Percentiles rank a stretch among this genome's conserved stretches.
These are phyloP conservation scores for Eimeria brunetti DNA, from an alignment of 169 alveolate species.

Conservation along the genomic window DNA sequence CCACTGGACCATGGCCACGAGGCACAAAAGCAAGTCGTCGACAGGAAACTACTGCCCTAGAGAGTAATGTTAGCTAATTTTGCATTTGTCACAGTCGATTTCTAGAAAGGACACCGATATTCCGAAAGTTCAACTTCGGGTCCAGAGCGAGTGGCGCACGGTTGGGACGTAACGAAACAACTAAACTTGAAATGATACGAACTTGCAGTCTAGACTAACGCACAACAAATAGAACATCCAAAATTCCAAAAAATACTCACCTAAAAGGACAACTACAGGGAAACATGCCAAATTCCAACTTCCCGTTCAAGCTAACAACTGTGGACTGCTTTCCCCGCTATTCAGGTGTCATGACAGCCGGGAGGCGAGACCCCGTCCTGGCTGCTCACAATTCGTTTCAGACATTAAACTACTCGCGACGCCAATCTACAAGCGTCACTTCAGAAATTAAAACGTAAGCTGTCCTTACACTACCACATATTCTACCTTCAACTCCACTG, in stretches of 20 bases:
- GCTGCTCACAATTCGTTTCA: neutral
- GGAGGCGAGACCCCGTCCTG: neutral
- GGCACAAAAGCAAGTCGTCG: neutral
- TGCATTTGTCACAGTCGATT: neutral
- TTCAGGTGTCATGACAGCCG: neutral
- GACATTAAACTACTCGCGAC: conserved; percentile 6
- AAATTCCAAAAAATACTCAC: neutral
- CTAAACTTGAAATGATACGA: neutral
- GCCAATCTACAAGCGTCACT: neutral
- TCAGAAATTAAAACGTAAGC: neutral
- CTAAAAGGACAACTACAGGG: neutral
- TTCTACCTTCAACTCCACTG: neutral
- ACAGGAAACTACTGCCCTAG: neutral
- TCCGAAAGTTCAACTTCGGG: neutral
- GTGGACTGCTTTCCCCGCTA: neutral
- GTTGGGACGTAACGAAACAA: neutral
- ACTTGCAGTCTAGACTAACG: neutral
- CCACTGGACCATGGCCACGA: neutral
- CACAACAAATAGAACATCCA: neutral
- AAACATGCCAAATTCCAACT: neutral
- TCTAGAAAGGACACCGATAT: neutral
- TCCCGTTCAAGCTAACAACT: neutral
- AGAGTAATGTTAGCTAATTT: neutral
- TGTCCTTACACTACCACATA: neutral
- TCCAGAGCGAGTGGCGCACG: neutral